Base-by-base conservation (phyloP, 345 rosid genomes). In the Sonneratia alba region DNA sequence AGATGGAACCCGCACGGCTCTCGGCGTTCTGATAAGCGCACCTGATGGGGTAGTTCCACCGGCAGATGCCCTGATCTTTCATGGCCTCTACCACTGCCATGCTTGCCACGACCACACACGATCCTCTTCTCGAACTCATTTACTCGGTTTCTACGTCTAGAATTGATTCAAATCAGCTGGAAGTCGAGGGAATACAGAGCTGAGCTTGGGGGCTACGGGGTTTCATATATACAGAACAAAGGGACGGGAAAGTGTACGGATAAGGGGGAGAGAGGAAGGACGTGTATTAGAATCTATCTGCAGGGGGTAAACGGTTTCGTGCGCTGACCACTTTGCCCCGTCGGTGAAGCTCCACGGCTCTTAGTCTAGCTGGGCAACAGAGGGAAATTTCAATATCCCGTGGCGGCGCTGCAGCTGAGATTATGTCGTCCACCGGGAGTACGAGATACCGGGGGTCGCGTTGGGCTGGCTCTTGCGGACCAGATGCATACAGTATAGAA, bases 41-140 rank as follows among this genome's bases (percentile, higher is more conserved):
- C 43, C 86, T 70, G 49, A 82, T 45, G 1, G 72, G 4, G 69
- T 84, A 76, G 38, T 83, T 85, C 89, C 88, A 87, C 7, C 89
- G 76, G 65, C 87, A 84, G 51, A 85, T 22, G 9, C 88, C 85
- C 24, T 85, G 85, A 36, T 84, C 86, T 68, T 87, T 87, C 24
- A 85, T 68, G 12, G 88, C 83, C 78, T 87, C 86, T 53, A 85
- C 74, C 0, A 79, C 85, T 64, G 85, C 91, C 13, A 83, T 76
- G 67, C 85, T 83, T 34, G 86, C 83, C 3, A 87, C 91, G 16
- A 81, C 87, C n/a, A 84, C 62, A 84, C 89, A 84, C 42, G 87
- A 80, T 66, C 76, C 80, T 55, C 82, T 73, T 15, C 75, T 21
- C 64, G 65, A 67, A 47, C 75, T 76, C 74, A 59, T 70, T 3